These are phyloP conservation scores for Aspergillus ellipticus DNA, from an alignment of 495 filamentous ascomycete genomes.

Conservation along the genomic window DNA sequence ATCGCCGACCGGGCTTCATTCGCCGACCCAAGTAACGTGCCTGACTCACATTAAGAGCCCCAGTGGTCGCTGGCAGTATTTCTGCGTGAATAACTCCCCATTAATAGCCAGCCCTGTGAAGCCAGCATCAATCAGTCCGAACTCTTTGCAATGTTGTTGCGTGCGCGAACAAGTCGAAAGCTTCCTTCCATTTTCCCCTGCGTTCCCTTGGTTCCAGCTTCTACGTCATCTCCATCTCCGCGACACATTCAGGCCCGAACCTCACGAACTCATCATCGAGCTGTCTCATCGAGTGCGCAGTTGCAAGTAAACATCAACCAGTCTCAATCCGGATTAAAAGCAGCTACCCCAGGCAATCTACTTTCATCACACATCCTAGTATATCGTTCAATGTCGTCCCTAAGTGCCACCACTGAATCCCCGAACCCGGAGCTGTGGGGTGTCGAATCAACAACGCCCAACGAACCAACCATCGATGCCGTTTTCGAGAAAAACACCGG, in stretches of 20 bases:
- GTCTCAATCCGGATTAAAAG: not conserved
- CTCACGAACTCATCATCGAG: not conserved
- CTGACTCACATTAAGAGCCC: no score
- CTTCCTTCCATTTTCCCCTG: not conserved
- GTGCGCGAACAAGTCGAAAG: not conserved
- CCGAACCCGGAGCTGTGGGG: not conserved
- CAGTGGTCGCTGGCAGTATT: no score
- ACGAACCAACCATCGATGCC: conserved; percentile 36
- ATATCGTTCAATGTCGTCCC: not conserved
- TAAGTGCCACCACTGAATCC: not conserved
- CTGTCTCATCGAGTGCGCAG: not conserved
- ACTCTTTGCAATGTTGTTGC: not conserved
- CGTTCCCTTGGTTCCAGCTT: not conserved
- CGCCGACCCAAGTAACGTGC: no score
- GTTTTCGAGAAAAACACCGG: conserved; percentile 42
- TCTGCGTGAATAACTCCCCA: no score
- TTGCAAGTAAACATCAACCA: not conserved
- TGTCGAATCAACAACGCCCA: not conserved
- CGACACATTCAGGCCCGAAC: not conserved
- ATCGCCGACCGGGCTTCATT: no score
- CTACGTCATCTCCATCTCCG: not conserved
- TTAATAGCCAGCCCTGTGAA: no score
- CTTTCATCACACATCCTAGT: not conserved
- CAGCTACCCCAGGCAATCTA: not conserved
- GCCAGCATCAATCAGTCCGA: no score